phyloP scores from a whole-genome alignment of 331 rosid species.

The Saraca asoca region DNA sequence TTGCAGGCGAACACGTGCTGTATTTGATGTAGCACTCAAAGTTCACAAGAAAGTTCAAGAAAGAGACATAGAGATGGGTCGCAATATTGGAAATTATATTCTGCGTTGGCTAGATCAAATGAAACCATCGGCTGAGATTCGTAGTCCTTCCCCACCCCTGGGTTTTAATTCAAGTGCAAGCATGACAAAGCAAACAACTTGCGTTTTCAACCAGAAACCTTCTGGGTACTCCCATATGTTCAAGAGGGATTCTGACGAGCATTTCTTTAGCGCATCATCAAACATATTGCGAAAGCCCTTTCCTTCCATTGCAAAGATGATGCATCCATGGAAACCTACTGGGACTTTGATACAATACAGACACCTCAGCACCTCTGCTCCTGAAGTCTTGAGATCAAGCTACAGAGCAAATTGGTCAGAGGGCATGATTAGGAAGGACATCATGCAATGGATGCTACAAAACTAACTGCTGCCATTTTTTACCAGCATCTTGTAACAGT shows the following conservation, averaged over 20 bases:
- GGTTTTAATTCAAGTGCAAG: slow-evolving; percentile 31
- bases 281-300: slow-evolving; percentile 47
- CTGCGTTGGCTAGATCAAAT: slow-evolving; percentile 67
- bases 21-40: slow-evolving; percentile 67
- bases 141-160: slow-evolving; percentile 37
- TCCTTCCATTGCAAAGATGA: slow-evolving; percentile 59
- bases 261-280: slow-evolving; percentile 50
- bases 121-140: slow-evolving; percentile 88
- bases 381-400: slow-evolving; percentile 39
- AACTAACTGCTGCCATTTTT: slow-evolving; percentile 32
- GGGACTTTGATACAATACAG: slow-evolving; percentile 57
- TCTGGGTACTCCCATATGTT: slow-evolving; percentile 38
- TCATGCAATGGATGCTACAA: slow-evolving; percentile 76
- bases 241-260: slow-evolving; percentile 60
- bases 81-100: slow-evolving; percentile 78
- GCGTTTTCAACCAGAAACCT: slow-evolving; percentile 46
- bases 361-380: slow-evolving; percentile 41
- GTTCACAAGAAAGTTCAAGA: slow-evolving; percentile 76
- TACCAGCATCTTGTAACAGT: background rate
- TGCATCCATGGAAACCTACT: slow-evolving; percentile 55
- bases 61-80: slow-evolving; percentile 84
- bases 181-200: slow-evolving; percentile 38
- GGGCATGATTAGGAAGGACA: slow-evolving; percentile 65
- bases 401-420: slow-evolving; percentile 42
- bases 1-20: slow-evolving; percentile 68